These are phyloP conservation scores for Candida suzukii DNA, from an alignment of 805 yeast genomes.

Conservation along the genomic window DNA sequence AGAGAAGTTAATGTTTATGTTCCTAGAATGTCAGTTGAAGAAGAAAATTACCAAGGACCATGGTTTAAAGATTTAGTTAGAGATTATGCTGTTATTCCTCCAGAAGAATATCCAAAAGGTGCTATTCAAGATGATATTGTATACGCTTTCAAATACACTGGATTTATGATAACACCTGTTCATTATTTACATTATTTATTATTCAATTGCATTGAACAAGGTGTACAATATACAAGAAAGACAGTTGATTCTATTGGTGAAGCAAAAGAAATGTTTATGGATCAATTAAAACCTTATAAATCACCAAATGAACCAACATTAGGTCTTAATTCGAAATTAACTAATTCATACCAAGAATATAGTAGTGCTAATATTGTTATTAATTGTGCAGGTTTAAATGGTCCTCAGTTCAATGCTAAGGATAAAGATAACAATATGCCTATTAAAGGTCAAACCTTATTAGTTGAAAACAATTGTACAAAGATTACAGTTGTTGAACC, in stretches of 20 bases:
- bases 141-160: conserved; percentile 45
- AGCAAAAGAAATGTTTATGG: conserved; percentile 13
- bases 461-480: conserved; percentile 38
- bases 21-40: conserved; percentile 18
- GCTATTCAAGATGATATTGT: conserved; percentile 20
- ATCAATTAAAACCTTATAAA: conserved; percentile 14
- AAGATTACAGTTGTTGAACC: conserved; percentile 27
- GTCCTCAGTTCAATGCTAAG: conserved; percentile 37
- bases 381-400: conserved; percentile 49
- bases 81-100: conserved; percentile 24
- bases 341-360: conserved; percentile 7
- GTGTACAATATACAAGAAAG: conserved; percentile 39
- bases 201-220: conserved; percentile 35
- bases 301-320: conserved; percentile 15
- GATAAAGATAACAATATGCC: conserved; percentile 37
- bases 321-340: conserved; percentile 7
- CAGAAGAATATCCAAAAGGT: conserved; percentile 23
- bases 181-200: conserved; percentile 48
- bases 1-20: conserved; percentile 22
- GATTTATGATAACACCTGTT: conserved; percentile 58
- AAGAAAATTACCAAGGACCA: conserved; percentile 21
- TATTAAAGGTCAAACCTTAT: conserved; percentile 51
- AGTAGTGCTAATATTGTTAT: conserved; percentile 37
- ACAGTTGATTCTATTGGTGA: conserved; percentile 31
- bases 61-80: conserved; percentile 35